Percentiles rank a stretch among this genome's conserved stretches.
Evolutionary conservation across 2,329 filamentous ascomycete species (phyloP).

Genomic region (Hymenoscyphus albidus): DNA sequence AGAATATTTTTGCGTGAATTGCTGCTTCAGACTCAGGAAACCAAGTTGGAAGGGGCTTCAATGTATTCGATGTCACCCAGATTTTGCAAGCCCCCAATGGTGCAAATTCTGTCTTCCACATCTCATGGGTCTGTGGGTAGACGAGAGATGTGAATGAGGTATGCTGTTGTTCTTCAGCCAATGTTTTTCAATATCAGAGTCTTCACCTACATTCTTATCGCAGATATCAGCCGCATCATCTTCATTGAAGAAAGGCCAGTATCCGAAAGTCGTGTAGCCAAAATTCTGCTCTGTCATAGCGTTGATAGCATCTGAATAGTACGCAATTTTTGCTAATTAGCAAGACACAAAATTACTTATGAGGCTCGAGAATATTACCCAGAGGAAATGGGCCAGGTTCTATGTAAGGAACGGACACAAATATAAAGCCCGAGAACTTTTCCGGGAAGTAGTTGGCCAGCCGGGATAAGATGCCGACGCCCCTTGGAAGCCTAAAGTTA

Average conservation of each 20-base stretch:
- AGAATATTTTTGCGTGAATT: background rate
- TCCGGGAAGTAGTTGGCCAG: conserved; percentile 16
- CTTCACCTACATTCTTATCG: background rate
- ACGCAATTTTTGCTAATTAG: background rate
- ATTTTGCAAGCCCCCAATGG: background rate
- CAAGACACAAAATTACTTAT: background rate
- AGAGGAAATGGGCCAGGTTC: conserved; percentile 13
- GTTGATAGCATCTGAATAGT: conserved; percentile 11
- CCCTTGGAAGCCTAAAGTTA: conserved; percentile 7
- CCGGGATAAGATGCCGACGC: conserved; percentile 16
- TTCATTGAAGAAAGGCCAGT: conserved; percentile 18
- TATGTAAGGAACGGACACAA: conserved; percentile 12
- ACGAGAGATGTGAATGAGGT: conserved; percentile 1
- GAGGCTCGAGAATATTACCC: background rate
- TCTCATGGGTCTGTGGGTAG: background rate
- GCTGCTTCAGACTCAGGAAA: conserved; percentile 1
- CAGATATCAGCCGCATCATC: conserved; percentile 14
- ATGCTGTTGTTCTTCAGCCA: background rate
- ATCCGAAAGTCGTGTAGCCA: conserved; percentile 16
- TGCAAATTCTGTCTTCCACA: conserved; percentile 1
- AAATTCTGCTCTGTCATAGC: conserved; percentile 9
- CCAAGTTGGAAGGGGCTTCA: background rate
- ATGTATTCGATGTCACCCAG: background rate
- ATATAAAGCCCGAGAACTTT: conserved; percentile 12
- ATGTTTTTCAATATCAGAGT: background rate